phyloP scores from a whole-genome alignment of 1,284 basidiomycete genomes.

The Marasmius sp. region DNA sequence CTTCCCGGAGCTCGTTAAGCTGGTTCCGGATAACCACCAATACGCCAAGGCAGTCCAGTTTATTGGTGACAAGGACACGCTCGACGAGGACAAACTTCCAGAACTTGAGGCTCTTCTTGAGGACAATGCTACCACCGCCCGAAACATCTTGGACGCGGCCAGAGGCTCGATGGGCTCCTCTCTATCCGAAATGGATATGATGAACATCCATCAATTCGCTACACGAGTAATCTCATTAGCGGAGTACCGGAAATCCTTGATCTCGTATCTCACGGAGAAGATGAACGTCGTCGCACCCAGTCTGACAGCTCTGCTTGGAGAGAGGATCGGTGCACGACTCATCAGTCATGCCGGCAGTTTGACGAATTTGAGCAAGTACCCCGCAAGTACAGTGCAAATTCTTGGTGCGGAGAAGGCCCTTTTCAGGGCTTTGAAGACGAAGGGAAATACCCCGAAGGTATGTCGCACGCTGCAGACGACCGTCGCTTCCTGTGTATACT shows the following conservation, averaged over 20 bases:
- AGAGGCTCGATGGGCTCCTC: conserved; percentile 95
- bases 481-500: conserved; percentile 6
- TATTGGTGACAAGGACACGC: conserved; percentile 87
- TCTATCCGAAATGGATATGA: conserved; percentile 91
- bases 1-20: conserved; percentile 94
- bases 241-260: conserved; percentile 91
- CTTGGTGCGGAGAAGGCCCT: conserved; percentile 98
- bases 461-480: conserved; percentile 7
- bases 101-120: conserved; percentile 84
- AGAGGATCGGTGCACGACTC: conserved; percentile 91
- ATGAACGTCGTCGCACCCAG: conserved; percentile 98
- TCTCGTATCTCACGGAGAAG: conserved; percentile 91
- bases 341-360: conserved; percentile 98
- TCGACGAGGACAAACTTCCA: conserved; percentile 76
- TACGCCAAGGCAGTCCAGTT: conserved; percentile 89
- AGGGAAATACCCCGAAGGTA: conserved; percentile 98
- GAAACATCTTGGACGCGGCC: conserved; percentile 94
- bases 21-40: conserved; percentile 94
- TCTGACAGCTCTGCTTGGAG: conserved; percentile 91
- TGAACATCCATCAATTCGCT: conserved; percentile 95
- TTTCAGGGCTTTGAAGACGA: conserved; percentile 97
- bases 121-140: conserved; percentile 85
- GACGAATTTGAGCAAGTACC: conserved; percentile 97
- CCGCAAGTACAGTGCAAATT: conserved; percentile 97
- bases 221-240: conserved; percentile 89